phyloP scores from a whole-genome alignment of 805 yeast species.

The Wickerhamomyces kurtzmanii region DNA sequence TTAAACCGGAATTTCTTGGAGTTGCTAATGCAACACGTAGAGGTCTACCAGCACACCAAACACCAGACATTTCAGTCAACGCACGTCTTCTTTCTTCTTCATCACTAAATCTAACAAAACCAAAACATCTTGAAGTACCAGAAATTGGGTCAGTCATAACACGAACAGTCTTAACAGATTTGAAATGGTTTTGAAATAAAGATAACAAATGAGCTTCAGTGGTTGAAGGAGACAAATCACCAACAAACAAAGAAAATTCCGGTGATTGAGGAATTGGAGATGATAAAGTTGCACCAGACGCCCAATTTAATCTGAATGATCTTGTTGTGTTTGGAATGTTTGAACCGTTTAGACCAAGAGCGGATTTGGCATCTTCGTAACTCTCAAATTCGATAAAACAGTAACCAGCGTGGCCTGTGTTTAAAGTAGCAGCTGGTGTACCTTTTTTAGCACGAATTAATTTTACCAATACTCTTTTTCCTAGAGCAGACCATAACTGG shows the following conservation, averaged over 20 bases:
- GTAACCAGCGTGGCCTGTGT: constrained; percentile 47
- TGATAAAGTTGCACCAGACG: constrained; percentile 67
- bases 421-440: constrained; percentile 21
- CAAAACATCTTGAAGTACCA: constrained; percentile 71
- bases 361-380: constrained; percentile 61
- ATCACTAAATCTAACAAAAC: constrained; percentile 67
- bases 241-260: constrained; percentile 73
- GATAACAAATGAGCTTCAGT: constrained; percentile 74
- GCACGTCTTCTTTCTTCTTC: constrained; percentile 64
- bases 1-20: constrained; percentile 38
- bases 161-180: constrained; percentile 66
- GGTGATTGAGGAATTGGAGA: constrained; percentile 68
- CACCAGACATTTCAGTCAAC: constrained; percentile 66
- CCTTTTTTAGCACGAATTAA: constrained; percentile 45
- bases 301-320: constrained; percentile 73
- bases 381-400: constrained; percentile 70
- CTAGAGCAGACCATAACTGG: constrained; percentile 49
- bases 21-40: constrained; percentile 74
- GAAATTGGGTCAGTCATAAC: constrained; percentile 82
- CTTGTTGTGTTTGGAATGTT: constrained; percentile 54
- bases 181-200: constrained; percentile 56
- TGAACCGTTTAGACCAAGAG: constrained; percentile 56
- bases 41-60: constrained; percentile 71
- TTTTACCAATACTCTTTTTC: constrained; percentile 53
- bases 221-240: constrained; percentile 68